Evolutionary conservation across 257 asterid genomes (phyloP), one percentile per base, ranked within the genome.

Genomic region (Solanum verrucosum): DNA sequence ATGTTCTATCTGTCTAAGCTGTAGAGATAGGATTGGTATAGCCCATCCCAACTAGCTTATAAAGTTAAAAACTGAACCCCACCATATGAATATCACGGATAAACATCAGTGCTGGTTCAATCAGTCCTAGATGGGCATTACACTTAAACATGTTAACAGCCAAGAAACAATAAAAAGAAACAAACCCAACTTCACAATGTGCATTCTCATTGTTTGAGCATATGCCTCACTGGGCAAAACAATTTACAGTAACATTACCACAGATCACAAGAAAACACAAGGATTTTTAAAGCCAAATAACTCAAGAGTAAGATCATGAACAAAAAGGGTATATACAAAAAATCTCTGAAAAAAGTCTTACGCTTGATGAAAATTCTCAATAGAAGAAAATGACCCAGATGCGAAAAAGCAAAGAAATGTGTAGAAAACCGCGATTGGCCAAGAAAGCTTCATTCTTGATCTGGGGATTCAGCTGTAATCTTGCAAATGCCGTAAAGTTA

Each of bases 351-450:
- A 18, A 89, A 89, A 49, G 35, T 34, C 98, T 97, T 92, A 97
- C 99, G 99, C 98, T 92, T 93, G 98, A 87, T 93, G 98, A 89
- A 92, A 92, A 92, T 94, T 88, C 6, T 29, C 85, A 14, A 94
- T 97, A 83, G 91, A 92, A 84, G 91, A 92, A 84, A 59, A 87
- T 6, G 94, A 93, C 89, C 94, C 94, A 88, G 90, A 90, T 86
- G 93, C 92, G 75, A 91, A 87, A 84, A 93, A 78, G 46, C 93
- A 91, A 15, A 95, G 85, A 75, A 94, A 56, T 81, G 91, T 38
- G 15, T 88, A 92, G 72, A 90, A 90, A 88, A 90, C 74, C 35
- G 93, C 87, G 44, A 91, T 89, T 63, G 85, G 88, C 65, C 89
- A 89, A 91, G 91, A 86, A 90, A 89, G 89, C 95, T 89, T 93